Conservation (phyloP, 495 filamentous ascomycete genomes). For the Letharia lupina region DNA sequence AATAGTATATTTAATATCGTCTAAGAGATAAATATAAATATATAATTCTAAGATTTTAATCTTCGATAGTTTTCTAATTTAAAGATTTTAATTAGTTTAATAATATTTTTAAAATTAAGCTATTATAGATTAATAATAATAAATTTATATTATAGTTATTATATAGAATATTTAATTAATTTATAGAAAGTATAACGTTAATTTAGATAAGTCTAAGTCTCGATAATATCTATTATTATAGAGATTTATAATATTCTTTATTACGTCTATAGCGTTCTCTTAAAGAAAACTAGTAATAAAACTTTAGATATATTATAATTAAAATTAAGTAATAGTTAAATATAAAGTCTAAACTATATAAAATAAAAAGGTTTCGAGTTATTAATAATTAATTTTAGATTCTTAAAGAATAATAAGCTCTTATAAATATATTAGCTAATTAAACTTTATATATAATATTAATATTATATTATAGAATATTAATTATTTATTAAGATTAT, state of each 20-base stretch:
- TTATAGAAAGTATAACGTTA: background rate
- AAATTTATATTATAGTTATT: background rate
- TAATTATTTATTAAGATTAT: constrained; percentile 16
- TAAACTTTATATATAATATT: constrained; percentile 20
- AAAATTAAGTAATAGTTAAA: background rate
- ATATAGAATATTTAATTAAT: background rate
- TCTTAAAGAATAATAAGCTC: constrained; percentile 5
- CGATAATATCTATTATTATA: background rate
- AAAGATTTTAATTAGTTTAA: background rate
- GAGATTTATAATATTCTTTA: background rate
- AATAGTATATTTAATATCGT: background rate
- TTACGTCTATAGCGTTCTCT: background rate
- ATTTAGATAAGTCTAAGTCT: background rate
- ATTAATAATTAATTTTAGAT: background rate
- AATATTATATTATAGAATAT: no score
- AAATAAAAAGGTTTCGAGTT: background rate
- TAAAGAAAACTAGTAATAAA: background rate
- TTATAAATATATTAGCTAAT: constrained; percentile 23
- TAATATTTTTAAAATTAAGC: background rate
- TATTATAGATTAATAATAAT: background rate
- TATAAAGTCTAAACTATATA: background rate
- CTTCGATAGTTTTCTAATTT: background rate
- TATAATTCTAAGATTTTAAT: background rate
- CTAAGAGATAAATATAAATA: background rate
- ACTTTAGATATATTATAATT: background rate